Conservation (phyloP, 140 eudicot genomes). For the Anethum foeniculum region DNA sequence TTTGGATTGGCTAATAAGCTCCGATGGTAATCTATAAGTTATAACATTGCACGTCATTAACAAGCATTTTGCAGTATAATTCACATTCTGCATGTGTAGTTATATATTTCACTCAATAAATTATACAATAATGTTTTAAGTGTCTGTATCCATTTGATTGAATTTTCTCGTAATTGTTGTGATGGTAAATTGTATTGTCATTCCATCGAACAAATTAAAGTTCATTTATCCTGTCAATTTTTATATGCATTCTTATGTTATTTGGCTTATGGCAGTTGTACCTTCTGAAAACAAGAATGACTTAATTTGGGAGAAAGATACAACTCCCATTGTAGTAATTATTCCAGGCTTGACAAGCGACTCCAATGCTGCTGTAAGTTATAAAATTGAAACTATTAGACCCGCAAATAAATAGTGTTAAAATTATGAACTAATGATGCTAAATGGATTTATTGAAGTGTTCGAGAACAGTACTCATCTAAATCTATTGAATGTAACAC, state of each 20-base stretch:
- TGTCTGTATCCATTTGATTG: neutral
- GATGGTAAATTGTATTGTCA: neutral
- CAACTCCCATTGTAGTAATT: constrained; percentile 60
- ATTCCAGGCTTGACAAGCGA: constrained; percentile 96
- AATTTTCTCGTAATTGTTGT: neutral
- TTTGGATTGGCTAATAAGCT: constrained; percentile 77
- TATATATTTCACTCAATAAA: neutral
- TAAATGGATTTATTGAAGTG: neutral
- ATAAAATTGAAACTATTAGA: neutral
- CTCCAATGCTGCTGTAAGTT: constrained; percentile 76
- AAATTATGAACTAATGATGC: neutral
- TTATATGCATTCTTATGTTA: neutral
- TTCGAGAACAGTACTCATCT: neutral
- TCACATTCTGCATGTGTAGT: neutral
- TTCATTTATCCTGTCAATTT: neutral
- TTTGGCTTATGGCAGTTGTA: constrained; percentile 31
- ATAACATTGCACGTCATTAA: neutral
- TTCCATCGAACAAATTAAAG: neutral
- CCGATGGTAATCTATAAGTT: constrained; percentile 45
- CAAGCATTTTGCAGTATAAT: neutral
- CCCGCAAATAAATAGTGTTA: neutral
- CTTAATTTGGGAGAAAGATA: constrained; percentile 30
- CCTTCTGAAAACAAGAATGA: constrained; percentile 24
- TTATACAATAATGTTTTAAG: neutral
- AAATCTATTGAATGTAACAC: neutral